phyloP scores from a whole-genome alignment of 2,329 filamentous ascomycete species.

The Aureobasidium pullulans region DNA sequence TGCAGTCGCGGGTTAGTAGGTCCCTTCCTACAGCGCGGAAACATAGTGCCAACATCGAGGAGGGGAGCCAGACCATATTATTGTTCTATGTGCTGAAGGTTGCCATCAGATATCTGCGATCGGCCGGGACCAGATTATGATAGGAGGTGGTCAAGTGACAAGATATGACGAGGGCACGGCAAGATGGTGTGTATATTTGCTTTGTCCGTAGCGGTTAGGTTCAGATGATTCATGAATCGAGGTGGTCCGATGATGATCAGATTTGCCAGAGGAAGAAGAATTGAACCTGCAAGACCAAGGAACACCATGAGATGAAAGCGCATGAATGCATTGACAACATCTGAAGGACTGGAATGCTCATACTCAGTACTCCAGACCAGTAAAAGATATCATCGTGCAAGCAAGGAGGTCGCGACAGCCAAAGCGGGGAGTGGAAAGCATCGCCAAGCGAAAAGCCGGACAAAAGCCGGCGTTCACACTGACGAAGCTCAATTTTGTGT shows the following conservation, averaged over 20 bases:
- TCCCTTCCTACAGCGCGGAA: no score
- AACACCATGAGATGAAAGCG: background rate
- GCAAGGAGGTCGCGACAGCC: background rate
- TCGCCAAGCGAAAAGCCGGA: slow-evolving; percentile 2
- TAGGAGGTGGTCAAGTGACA: slow-evolving; percentile 2
- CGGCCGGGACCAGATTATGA: background rate
- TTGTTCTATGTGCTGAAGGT: no score
- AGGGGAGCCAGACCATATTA: no score
- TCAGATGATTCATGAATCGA: slow-evolving; percentile 1
- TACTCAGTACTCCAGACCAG: background rate
- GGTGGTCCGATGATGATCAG: background rate
- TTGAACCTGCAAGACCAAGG: background rate
- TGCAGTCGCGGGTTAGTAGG: no score
- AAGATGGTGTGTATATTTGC: background rate
- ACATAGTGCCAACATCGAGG: no score
- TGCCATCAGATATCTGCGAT: background rate
- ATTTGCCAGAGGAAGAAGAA: background rate
- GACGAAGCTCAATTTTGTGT: background rate
- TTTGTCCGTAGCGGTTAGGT: slow-evolving; percentile 2
- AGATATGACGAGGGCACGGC: background rate
- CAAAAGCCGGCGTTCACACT: background rate
- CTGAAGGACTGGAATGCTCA: background rate
- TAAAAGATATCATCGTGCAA: background rate
- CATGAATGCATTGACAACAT: background rate
- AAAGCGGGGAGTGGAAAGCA: background rate